Evolutionary conservation across 2,329 filamentous ascomycete genomes (phyloP), one percentile per base, ranked within the genome.

Genomic region (Aspergillus vadensis): DNA sequence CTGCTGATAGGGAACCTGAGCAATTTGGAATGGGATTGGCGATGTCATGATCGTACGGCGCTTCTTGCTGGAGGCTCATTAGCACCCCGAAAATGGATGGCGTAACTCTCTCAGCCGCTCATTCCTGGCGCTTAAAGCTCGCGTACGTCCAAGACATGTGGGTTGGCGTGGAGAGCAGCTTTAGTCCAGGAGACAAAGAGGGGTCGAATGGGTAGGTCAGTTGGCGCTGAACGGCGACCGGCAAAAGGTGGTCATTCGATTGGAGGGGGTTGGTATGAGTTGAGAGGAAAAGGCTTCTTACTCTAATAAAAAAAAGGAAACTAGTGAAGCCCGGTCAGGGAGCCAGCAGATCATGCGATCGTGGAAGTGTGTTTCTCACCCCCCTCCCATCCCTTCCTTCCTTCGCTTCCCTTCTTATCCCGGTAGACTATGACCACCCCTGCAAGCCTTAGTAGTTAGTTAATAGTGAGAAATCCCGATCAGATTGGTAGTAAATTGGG

Each of bases 41-140:
- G 44, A 27, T 27, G 25, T 23, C 21, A 49, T 14, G 44, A 49
- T 49, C 21, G 23, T 23, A 30, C 23, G 21, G 23, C 23, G 23
- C 44, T 49, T 49, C 23, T 49, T 49, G 44, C 44, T 49, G 21
- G 44, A n/a, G 44, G 44, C 44, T 49, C 44, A 25, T 49, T 49
- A n/a, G 32, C 14, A 23, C 17, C 15, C 14, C 44, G 8, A 49
- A 23, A 49, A 15, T 49, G 44, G 23, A n/a, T n/a, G 23, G 12
- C 21, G 23, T 27, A n/a, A 10, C 7, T 44, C 17, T 38, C 52
- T 55, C 52, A 30, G 52, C 52, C 52, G 52, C 23, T 44, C 38
- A 27, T 43, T 55, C 52, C 52, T 43, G 52, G 52, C 52, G 52
- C 52, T 21, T 55, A 55, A 12, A 32, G 25, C 23, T 30, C 47